Evolutionary conservation across 106 monocot genomes (phyloP).

Genomic region (Dactylorhiza incarnata): DNA sequence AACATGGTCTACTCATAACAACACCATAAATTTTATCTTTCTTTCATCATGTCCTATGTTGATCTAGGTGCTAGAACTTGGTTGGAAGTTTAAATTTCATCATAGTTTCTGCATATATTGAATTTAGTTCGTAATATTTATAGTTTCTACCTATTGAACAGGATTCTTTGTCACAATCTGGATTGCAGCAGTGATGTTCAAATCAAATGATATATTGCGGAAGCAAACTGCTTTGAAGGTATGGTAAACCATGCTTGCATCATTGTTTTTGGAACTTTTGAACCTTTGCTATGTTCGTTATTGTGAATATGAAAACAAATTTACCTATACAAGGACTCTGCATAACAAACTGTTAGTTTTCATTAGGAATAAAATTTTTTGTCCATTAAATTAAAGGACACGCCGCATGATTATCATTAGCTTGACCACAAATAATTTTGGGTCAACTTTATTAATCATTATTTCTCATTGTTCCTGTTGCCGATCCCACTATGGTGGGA

Average conservation of each 20-base stretch:
- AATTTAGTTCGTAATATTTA: neutral
- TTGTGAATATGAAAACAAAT: neutral
- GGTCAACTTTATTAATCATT: too few relatives aligned
- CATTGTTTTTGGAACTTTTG: neutral
- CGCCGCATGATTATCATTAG: too few relatives aligned
- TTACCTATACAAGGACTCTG: neutral
- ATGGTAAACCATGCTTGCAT: neutral
- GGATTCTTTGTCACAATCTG: slow-evolving; percentile 96
- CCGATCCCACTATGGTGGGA: too few relatives aligned
- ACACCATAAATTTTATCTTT: neutral
- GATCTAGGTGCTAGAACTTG: neutral
- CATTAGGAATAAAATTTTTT: neutral
- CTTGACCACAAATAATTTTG: too few relatives aligned
- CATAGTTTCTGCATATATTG: neutral
- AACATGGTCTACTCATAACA: too few relatives aligned
- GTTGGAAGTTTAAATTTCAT: neutral
- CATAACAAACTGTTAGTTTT: neutral
- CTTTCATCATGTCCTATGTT: neutral
- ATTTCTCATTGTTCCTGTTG: too few relatives aligned
- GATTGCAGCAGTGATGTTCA: slow-evolving; percentile 97
- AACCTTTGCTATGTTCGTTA: neutral
- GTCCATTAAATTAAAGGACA: too few relatives aligned
- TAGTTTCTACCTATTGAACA: slow-evolving; percentile 15
- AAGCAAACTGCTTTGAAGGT: slow-evolving; percentile 98
- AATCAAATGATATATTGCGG: slow-evolving; percentile 88